These are phyloP conservation scores for Syzygium syzygioides DNA, from an alignment of 441 rosid genomes.

Conservation along the genomic window DNA sequence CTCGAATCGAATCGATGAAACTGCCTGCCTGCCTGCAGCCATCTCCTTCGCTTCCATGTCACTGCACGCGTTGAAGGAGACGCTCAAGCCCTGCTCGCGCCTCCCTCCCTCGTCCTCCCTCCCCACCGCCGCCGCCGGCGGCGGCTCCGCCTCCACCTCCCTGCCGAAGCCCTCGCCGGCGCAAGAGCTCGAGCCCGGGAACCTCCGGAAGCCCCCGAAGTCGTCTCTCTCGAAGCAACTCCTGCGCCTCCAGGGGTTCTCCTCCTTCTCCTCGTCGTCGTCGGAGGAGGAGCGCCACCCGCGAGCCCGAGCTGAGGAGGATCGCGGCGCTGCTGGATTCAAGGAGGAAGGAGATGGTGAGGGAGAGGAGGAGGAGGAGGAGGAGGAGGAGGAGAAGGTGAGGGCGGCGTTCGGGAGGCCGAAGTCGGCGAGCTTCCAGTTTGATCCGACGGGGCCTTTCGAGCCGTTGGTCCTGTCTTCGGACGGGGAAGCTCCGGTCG, in stretches of 20 bases:
- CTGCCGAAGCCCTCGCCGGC: slow-evolving; percentile 9
- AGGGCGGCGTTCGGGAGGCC: slow-evolving; percentile 37
- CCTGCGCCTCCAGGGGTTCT: slow-evolving; percentile 38
- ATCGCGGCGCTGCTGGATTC: neutral
- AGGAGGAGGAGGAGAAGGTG: slow-evolving; percentile 16
- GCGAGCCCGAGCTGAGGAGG: neutral
- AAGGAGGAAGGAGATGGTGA: slow-evolving; percentile 1
- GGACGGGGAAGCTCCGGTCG: slow-evolving; percentile 47
- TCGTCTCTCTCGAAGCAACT: slow-evolving; percentile 52
- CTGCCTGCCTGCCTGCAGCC: neutral
- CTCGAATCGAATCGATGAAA: neutral
- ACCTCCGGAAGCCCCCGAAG: slow-evolving; percentile 54
- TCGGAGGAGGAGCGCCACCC: neutral
- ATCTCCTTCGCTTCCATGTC: slow-evolving; percentile 16
- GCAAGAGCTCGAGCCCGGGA: slow-evolving; percentile 12
- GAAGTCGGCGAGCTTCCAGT: slow-evolving; percentile 43
- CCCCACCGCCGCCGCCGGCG: neutral
- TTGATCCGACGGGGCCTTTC: slow-evolving; percentile 64
- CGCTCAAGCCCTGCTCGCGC: slow-evolving; percentile 41
- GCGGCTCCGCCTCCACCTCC: neutral
- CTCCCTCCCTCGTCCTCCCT: slow-evolving; percentile 1
- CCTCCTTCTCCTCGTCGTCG: neutral
- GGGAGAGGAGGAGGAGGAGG: slow-evolving; percentile 20
- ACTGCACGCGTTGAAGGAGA: slow-evolving; percentile 37
- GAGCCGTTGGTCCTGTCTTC: slow-evolving; percentile 58